Evolutionary conservation across 805 yeast genomes (phyloP), one percentile per base, ranked within the genome.

Genomic region (Deakozyma indianensis): DNA sequence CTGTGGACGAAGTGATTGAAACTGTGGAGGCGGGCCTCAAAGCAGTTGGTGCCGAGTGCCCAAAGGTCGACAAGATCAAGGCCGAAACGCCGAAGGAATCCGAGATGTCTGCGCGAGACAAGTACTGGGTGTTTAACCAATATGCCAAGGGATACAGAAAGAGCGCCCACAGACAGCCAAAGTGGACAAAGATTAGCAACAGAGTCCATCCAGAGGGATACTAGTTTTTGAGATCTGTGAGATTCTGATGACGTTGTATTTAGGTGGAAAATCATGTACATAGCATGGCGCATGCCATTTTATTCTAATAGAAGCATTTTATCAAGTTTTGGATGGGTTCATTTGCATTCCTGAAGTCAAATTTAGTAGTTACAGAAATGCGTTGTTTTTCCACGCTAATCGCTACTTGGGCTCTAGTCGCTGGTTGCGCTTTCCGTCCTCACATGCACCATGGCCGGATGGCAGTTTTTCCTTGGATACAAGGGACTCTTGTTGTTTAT

Each of bases 131-230:
- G 1, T 90, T 83, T 66, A 78, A 77, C 64, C 81, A 75, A 62
- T 77, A 77, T 55, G 73, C 79, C 14, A 77, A 72, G 56, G 80
- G 79, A 20, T 92, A 90, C 65, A 77, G 97, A 68, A 90, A 87
- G 66, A 79, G 88, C 51, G 77, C 84, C 22, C 97, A 90, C 48
- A 53, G 62, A 27, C 62, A 61, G 52, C 95, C 96, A 20, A 84
- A 87, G 60, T 87, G 95, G 94, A 87, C 96, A 45, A 86, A 80
- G 67, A 61, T 77, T 50, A 76, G 94, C 5, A 73, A 80, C 62
- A 78, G 96, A 68, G 77, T 74, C 48, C 82, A 83, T 57, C 96
- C 96, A 41, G 71, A 71, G 48, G 72, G 79, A 58, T 80, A 74
- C 61, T 83, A 67, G 59, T 14, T 9, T n/a, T n/a, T n/a, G n/a